Evolutionary conservation across 2,329 filamentous ascomycete species (phyloP).

Genomic region (Knufia fluminis): DNA sequence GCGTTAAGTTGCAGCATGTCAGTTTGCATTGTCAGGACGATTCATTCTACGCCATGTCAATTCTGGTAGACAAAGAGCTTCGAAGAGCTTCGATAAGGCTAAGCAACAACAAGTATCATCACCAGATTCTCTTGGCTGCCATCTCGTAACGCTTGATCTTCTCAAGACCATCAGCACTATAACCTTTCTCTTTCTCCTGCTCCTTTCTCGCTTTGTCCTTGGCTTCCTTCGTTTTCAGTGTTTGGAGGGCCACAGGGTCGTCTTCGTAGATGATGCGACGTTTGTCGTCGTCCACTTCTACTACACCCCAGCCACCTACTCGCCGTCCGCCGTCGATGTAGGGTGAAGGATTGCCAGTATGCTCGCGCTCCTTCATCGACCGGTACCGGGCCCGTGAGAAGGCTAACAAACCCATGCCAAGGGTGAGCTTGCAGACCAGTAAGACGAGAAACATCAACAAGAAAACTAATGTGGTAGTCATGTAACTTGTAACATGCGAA

Average conservation of each 20-base stretch:
- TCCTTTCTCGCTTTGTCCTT: slow-evolving; percentile 49
- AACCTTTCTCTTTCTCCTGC: slow-evolving; percentile 51
- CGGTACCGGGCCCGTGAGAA: slow-evolving; percentile 72
- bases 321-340: slow-evolving; percentile 66
- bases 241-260: slow-evolving; percentile 60
- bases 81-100: background rate
- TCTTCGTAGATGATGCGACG: slow-evolving; percentile 79
- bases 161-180: slow-evolving; percentile 48
- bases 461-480: slow-evolving; percentile 79
- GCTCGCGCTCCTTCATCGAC: slow-evolving; percentile 57
- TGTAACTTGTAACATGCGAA: slow-evolving; percentile 34
- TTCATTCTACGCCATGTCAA: too few relatives aligned
- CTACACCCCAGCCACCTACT: slow-evolving; percentile 70
- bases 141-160: slow-evolving; percentile 78
- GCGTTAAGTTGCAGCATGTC: too few relatives aligned
- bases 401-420: slow-evolving; percentile 78
- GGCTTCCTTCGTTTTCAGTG: slow-evolving; percentile 53
- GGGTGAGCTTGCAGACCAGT: slow-evolving; percentile 70
- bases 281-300: slow-evolving; percentile 84
- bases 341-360: slow-evolving; percentile 53
- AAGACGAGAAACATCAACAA: slow-evolving; percentile 76
- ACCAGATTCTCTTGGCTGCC: slow-evolving; percentile 97
- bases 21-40: too few relatives aligned
- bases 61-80: background rate
- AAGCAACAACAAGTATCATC: slow-evolving; percentile 12